Evolutionary conservation across 352 stramenopile genomes (phyloP).

Genomic region (Phytophthora ramorum): DNA sequence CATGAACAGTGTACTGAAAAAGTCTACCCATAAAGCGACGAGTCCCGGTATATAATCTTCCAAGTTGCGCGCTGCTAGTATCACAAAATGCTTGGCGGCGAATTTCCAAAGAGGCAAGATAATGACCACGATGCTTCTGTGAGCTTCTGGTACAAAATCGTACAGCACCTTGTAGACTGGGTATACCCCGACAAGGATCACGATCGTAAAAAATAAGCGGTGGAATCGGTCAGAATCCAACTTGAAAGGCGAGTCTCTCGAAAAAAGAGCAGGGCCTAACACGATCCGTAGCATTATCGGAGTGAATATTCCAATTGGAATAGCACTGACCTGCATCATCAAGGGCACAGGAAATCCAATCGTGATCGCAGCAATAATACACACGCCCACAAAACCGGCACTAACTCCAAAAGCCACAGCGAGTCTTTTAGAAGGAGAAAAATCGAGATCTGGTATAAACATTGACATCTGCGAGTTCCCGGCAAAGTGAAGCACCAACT

Average conservation of each 20-base stretch:
- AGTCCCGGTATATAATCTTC: conserved; percentile 29
- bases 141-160: conserved; percentile 13
- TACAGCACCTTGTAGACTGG: conserved; percentile 31
- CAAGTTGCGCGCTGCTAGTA: conserved; percentile 10
- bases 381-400: background rate
- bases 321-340: conserved; percentile 21
- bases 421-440: conserved; percentile 8
- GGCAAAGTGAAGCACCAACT: conserved; percentile 17
- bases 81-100: conserved; percentile 17
- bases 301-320: conserved; percentile 18
- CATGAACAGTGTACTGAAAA: conserved; percentile 32
- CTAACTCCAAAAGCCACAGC: conserved; percentile 12
- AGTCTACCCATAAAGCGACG: conserved; percentile 27
- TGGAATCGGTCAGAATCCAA: conserved; percentile 15
- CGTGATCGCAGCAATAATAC: conserved; percentile 5
- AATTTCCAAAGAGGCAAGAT: conserved; percentile 31
- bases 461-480: conserved; percentile 19
- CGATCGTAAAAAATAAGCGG: conserved; percentile 12
- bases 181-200: conserved; percentile 21
- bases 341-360: conserved; percentile 31
- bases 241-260: conserved; percentile 3
- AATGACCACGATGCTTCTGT: conserved; percentile 6
- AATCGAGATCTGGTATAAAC: conserved; percentile 23
- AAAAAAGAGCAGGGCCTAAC: conserved; percentile 16
- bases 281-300: conserved; percentile 8